Evolutionary conservation across 345 rosid genomes (phyloP).

Genomic region (Syzygium jambos): DNA sequence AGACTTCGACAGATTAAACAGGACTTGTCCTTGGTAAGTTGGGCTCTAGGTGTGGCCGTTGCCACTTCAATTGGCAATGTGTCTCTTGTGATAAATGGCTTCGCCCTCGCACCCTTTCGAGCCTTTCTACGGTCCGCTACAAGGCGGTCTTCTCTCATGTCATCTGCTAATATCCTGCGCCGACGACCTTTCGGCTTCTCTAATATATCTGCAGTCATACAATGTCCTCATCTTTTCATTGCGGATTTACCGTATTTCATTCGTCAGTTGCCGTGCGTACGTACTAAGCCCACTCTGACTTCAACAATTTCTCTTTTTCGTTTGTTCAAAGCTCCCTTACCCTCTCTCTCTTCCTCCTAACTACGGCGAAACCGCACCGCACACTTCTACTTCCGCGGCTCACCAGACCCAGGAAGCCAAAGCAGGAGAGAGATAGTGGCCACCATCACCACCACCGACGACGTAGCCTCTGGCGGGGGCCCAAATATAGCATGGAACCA

Average conservation of each 20-base stretch:
- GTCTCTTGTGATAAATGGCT: neutral
- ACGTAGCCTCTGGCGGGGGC: no score
- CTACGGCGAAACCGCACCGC: no score
- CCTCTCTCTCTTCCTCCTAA: no score
- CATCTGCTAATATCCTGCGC: neutral
- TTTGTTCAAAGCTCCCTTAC: no score
- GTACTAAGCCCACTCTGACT: no score
- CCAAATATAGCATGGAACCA: constrained; percentile 31
- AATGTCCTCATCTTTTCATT: neutral
- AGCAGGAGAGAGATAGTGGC: no score
- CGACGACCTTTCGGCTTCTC: neutral
- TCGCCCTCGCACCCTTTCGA: neutral
- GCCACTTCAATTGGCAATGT: neutral
- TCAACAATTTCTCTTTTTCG: no score
- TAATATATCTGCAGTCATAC: neutral
- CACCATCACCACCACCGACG: no score
- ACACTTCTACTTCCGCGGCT: no score
- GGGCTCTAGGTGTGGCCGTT: neutral
- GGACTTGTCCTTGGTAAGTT: neutral
- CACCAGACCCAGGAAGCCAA: no score
- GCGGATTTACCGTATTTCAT: no score
- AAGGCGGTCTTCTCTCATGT: neutral
- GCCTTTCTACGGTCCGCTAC: neutral
- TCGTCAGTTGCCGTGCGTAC: no score
- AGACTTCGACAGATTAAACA: neutral